Base-by-base conservation (phyloP, 1,284 basidiomycete species). In the Malassezia equina region DNA sequence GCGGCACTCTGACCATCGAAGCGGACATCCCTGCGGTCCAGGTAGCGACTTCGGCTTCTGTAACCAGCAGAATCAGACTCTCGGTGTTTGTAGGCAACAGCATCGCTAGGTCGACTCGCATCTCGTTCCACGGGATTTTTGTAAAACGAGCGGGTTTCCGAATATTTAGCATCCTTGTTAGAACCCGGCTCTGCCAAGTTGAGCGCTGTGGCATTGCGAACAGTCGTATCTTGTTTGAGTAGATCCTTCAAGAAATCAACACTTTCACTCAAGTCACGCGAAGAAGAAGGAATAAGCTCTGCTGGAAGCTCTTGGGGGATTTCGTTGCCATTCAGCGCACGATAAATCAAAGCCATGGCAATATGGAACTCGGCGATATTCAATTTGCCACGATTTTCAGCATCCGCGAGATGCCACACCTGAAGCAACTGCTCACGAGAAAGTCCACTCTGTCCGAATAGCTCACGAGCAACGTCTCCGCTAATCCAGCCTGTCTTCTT, bases 281-380 rank as follows among this genome's bases (percentile, higher is more conserved):
- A 84, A 0, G 93, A 98, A 0, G 91, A 88, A 0, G 93, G 94
- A 4, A 91, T 80, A 44, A 99, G 83, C 77, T 98, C 94, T 7
- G 83, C 76, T 1, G 93, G 93, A 0, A 96, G 82, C 49, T 81
- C 79, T 33, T 88, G 84, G 0, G 94, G 94, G 42, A 98, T 82
- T 3, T 84, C 82, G 75, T 90, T 93, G 8, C 94, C 93, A 73
- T 94, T 95, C 41, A 65, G 60, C 15, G 59, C 62, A 69, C 93
- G 84, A 77, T 93, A 96, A 73, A 98, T 95, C 53, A 98, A 79
- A 57, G 88, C 91, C 93, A 99, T 99, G 1, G 93, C 94, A 52
- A 96, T 88, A 74, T 98, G 90, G 76, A 99, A 99, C 75, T 98
- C 93, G 23, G 89, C 86, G 41, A 93, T 79, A 71, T 95, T 96